A percentile compares a stretch with the other conserved stretches of the same genome.
Evolutionary conservation across 352 stramenopile genomes (phyloP).

Genomic region (Blastocystis sp.): DNA sequence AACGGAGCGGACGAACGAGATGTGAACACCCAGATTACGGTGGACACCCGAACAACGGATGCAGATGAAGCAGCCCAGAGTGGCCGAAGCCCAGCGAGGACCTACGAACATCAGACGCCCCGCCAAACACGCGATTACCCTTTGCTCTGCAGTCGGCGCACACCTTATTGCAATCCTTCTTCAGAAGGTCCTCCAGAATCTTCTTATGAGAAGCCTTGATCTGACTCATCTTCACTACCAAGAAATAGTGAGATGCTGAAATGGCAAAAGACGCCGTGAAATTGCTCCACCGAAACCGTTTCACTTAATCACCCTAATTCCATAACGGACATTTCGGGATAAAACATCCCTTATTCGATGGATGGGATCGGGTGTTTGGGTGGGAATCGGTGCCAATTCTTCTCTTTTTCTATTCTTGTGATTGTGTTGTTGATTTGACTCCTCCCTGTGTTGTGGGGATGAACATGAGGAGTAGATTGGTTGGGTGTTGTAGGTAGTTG

Average conservation of each 20-base stretch:
- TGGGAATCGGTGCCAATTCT: too few relatives aligned
- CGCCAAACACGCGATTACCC: constrained; percentile 71
- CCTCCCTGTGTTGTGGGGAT: too few relatives aligned
- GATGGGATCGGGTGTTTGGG: too few relatives aligned
- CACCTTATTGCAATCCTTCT: constrained; percentile 85
- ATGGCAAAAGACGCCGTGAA: too few relatives aligned
- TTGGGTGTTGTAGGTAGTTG: too few relatives aligned
- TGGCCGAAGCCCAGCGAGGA: constrained; percentile 87
- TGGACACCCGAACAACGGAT: constrained; percentile 88
- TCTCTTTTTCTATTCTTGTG: too few relatives aligned
- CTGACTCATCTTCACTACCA: constrained; percentile 45
- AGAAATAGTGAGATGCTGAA: constrained; percentile 29
- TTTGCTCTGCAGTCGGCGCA: constrained; percentile 83
- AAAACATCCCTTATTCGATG: too few relatives aligned
- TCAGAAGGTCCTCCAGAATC: constrained; percentile 78
- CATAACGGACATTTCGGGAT: too few relatives aligned
- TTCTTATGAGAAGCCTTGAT: constrained; percentile 69
- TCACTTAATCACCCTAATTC: too few relatives aligned
- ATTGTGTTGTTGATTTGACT: too few relatives aligned
- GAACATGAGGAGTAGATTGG: too few relatives aligned
- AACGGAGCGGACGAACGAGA: constrained; percentile 86
- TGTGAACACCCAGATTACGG: constrained; percentile 85
- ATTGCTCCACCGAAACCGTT: too few relatives aligned
- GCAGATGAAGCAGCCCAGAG: constrained; percentile 89
- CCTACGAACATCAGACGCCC: constrained; percentile 25